Percentiles rank a stretch among this genome's conserved stretches.
Evolutionary conservation across 768 basidiomycete species (phyloP).

Genomic region (Amyloporia xantha): DNA sequence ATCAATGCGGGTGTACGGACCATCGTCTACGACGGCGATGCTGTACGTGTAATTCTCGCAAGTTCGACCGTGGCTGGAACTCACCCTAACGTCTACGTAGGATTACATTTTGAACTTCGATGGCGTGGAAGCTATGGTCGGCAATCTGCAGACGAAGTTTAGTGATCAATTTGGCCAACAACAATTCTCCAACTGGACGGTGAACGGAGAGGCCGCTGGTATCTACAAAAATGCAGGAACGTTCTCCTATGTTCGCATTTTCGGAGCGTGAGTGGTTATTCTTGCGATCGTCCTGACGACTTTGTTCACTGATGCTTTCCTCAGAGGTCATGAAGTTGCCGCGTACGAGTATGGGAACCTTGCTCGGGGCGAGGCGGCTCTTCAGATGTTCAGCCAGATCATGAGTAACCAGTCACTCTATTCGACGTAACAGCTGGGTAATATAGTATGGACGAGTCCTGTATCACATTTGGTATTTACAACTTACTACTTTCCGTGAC

Average conservation of each 20-base stretch:
- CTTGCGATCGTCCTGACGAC: neutral
- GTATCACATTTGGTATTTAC: too few relatives aligned
- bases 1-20: slow-evolving; percentile 53
- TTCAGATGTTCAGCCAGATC: slow-evolving; percentile 28
- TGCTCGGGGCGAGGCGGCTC: slow-evolving; percentile 18
- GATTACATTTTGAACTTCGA: slow-evolving; percentile 49
- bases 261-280: slow-evolving; percentile 20
- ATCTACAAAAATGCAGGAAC: slow-evolving; percentile 54
- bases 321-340: slow-evolving; percentile 25
- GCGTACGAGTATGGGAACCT: slow-evolving; percentile 22
- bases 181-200: slow-evolving; percentile 41
- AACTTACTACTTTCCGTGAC: too few relatives aligned
- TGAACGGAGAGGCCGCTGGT: slow-evolving; percentile 43
- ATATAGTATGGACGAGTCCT: too few relatives aligned
- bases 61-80: neutral
- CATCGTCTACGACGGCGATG: slow-evolving; percentile 52
- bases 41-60: slow-evolving; percentile 28
- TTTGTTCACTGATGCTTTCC: neutral
- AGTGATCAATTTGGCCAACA: slow-evolving; percentile 35
- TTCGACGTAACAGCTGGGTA: too few relatives aligned
- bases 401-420: slow-evolving; percentile 21
- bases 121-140: slow-evolving; percentile 54
- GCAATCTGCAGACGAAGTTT: slow-evolving; percentile 41
- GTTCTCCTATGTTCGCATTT: slow-evolving; percentile 49
- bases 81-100: slow-evolving; percentile 5